A percentile compares a stretch with the other conserved stretches of the same genome.
These are phyloP conservation scores for Taiozyma onychis DNA, from an alignment of 1,139 yeast species.

Conservation along the genomic window DNA sequence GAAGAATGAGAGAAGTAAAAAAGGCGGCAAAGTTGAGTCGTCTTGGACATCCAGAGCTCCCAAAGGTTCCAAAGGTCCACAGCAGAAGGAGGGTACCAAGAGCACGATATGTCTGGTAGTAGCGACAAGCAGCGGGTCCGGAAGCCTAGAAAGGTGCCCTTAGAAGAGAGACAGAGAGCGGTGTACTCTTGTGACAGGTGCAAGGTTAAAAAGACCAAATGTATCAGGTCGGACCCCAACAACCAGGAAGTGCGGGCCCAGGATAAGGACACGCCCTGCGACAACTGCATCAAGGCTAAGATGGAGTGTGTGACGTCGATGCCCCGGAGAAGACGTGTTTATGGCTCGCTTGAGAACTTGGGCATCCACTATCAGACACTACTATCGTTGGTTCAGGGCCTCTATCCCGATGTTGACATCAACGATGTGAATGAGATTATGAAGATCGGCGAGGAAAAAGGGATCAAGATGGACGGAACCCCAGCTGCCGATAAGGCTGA, in stretches of 20 bases:
- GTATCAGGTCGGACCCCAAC: constrained; percentile 27
- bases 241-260: constrained; percentile 16
- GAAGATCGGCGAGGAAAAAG: constrained; percentile 30
- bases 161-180: constrained; percentile 33
- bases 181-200: constrained; percentile 42
- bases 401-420: constrained; percentile 38
- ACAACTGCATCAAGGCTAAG: constrained; percentile 31
- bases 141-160: constrained; percentile 29
- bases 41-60: not conserved
- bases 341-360: constrained; percentile 33
- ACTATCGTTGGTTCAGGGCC: constrained; percentile 29
- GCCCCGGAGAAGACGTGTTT: constrained; percentile 33
- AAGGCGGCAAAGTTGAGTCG: not conserved
- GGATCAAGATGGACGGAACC: constrained; percentile 28
- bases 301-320: constrained; percentile 35
- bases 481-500: constrained; percentile 9
- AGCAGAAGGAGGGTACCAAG: too few species aligned
- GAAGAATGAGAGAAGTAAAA: not conserved
- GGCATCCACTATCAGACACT: constrained; percentile 36
- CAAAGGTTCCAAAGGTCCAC: too few species aligned
- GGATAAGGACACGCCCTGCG: constrained; percentile 34
- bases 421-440: constrained; percentile 33
- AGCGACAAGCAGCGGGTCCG: not conserved
- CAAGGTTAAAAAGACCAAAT: constrained; percentile 37
- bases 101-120: not conserved